Conservation (phyloP, 306 rosid species). For the Casuarina cunninghamiana region DNA sequence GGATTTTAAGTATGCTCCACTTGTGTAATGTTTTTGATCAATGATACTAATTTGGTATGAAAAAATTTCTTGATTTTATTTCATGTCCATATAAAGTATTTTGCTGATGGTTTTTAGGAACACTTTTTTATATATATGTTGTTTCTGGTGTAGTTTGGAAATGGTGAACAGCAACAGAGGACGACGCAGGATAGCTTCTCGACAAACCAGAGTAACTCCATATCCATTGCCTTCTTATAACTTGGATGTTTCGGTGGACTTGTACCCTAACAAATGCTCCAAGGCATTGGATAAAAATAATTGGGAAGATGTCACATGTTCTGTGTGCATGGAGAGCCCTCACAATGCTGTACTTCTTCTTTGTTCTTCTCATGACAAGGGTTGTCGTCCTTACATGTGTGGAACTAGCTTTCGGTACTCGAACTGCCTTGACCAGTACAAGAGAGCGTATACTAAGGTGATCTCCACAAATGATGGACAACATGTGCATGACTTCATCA, state of each 20-base stretch:
- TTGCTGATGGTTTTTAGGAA: slow-evolving; percentile 1
- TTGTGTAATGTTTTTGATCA: neutral
- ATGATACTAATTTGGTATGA: neutral
- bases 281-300: slow-evolving; percentile 61
- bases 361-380: slow-evolving; percentile 76
- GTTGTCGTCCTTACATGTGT: slow-evolving; percentile 97
- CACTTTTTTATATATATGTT: slow-evolving; percentile 7
- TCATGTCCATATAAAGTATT: neutral
- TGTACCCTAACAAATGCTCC: slow-evolving; percentile 70
- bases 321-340: slow-evolving; percentile 97
- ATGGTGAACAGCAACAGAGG: slow-evolving; percentile 95
- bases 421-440: slow-evolving; percentile 94
- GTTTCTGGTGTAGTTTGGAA: slow-evolving; percentile 46
- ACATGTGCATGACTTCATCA: slow-evolving; percentile 39
- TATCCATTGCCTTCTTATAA: slow-evolving; percentile 54
- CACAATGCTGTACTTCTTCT: slow-evolving; percentile 98
- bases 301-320: slow-evolving; percentile 88
- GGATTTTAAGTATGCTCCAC: neutral
- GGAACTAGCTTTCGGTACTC: slow-evolving; percentile 74
- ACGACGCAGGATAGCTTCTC: slow-evolving; percentile 64
- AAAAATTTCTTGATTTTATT: neutral
- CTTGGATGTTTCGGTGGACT: slow-evolving; percentile 50
- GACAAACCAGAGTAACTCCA: slow-evolving; percentile 67
- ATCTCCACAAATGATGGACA: slow-evolving; percentile 43
- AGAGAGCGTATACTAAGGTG: slow-evolving; percentile 68